Conservation (phyloP, 2,329 filamentous ascomycete species). For the Xylariaceae sp. region DNA sequence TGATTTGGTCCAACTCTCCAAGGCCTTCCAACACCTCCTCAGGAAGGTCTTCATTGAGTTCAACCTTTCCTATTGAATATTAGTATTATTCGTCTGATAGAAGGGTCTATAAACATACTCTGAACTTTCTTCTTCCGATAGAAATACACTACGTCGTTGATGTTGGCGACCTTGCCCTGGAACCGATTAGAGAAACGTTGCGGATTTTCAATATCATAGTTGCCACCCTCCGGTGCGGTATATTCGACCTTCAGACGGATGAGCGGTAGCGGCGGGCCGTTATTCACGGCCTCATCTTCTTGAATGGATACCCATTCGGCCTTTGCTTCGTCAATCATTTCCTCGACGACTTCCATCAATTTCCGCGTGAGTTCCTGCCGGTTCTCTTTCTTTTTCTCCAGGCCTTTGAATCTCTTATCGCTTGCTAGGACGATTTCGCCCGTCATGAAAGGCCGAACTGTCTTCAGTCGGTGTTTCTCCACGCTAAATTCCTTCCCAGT, state of each 20-base stretch:
- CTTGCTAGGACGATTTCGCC: constrained; percentile 77
- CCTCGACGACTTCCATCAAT: constrained; percentile 77
- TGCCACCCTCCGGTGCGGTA: constrained; percentile 78
- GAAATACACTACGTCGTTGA: constrained; percentile 91
- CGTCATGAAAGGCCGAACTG: constrained; percentile 88
- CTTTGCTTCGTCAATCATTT: constrained; percentile 85
- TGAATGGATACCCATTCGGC: constrained; percentile 81
- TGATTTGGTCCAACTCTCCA: constrained; percentile 71
- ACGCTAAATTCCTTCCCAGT: constrained; percentile 80
- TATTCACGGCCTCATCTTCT: constrained; percentile 60
- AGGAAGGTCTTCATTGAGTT: constrained; percentile 58
- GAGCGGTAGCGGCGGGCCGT: constrained; percentile 73
- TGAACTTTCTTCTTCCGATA: constrained; percentile 79
- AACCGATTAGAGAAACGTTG: constrained; percentile 96
- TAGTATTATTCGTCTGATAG: constrained; percentile 9
- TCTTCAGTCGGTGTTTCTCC: constrained; percentile 81
- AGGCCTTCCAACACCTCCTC: constrained; percentile 66
- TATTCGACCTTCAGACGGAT: constrained; percentile 91
- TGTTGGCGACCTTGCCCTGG: constrained; percentile 86
- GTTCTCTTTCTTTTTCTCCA: constrained; percentile 83
- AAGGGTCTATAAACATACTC: constrained; percentile 40
- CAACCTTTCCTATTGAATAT: constrained; percentile 37
- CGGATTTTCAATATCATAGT: constrained; percentile 91
- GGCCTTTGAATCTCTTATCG: constrained; percentile 73
- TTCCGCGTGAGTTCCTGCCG: constrained; percentile 76